phyloP scores from a whole-genome alignment of 768 basidiomycete genomes.

The Strobilomyces echinocephalus region DNA sequence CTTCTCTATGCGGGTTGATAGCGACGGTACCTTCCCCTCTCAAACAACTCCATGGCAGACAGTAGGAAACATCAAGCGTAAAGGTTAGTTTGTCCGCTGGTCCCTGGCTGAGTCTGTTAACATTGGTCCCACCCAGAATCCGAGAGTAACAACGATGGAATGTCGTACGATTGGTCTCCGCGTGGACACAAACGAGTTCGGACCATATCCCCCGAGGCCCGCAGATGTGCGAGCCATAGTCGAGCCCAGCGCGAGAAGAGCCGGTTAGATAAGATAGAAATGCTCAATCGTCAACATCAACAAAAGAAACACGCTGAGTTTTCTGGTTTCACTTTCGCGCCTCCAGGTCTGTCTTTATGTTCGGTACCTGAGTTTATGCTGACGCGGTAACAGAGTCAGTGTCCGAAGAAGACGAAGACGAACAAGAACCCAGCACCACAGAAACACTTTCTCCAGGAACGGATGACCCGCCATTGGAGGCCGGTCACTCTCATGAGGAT shows the following conservation, averaged over 20 bases:
- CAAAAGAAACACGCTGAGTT: slow-evolving; percentile 40
- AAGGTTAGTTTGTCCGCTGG: slow-evolving; percentile 35
- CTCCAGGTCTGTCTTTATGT: slow-evolving; percentile 17
- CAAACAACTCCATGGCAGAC: slow-evolving; percentile 20
- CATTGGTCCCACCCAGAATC: slow-evolving; percentile 24
- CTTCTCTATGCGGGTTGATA: slow-evolving; percentile 32
- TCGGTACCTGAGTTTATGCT: neutral
- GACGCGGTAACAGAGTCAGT: slow-evolving; percentile 10
- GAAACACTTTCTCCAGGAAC: slow-evolving; percentile 6
- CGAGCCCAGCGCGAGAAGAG: slow-evolving; percentile 38
- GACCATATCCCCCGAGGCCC: slow-evolving; percentile 41
- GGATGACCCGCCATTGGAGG: slow-evolving; percentile 17
- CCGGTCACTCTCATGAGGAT: slow-evolving; percentile 37
- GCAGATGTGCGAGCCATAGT: slow-evolving; percentile 37
- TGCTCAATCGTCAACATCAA: slow-evolving; percentile 34
- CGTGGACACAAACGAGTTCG: slow-evolving; percentile 44
- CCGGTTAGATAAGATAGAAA: slow-evolving; percentile 38
- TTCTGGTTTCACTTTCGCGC: slow-evolving; percentile 18
- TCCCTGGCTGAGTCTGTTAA: slow-evolving; percentile 1
- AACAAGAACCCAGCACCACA: neutral
- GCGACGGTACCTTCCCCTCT: slow-evolving; percentile 13
- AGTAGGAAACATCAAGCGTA: slow-evolving; percentile 39
- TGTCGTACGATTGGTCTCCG: slow-evolving; percentile 30
- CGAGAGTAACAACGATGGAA: slow-evolving; percentile 22
- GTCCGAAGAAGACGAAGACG: slow-evolving; percentile 12